A percentile compares a stretch with the other conserved stretches of the same genome.
phyloP scores from a whole-genome alignment of 2,329 filamentous ascomycete species.

The Paraphaeosphaeria minitans region DNA sequence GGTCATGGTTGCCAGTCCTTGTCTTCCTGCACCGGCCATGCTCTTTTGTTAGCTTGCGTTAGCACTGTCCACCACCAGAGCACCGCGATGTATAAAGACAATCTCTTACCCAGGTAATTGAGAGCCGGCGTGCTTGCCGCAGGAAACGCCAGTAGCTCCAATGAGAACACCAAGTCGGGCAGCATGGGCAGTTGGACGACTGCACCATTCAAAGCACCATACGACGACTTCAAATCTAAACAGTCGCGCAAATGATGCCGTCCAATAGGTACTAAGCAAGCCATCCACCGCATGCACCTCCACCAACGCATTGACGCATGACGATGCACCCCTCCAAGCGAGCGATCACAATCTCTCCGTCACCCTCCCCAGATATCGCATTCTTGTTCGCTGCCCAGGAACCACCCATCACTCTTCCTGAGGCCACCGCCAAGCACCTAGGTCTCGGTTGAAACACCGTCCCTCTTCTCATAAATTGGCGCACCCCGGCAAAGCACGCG shows the following conservation, averaged over 20 bases:
- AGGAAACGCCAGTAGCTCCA: neutral
- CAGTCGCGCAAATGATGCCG: neutral
- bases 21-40: too few relatives aligned
- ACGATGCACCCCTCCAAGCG: neutral
- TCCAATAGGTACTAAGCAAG: neutral
- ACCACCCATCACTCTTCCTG: constrained; percentile 2
- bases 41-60: neutral
- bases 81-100: too few relatives aligned
- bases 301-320: neutral
- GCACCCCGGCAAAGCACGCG: neutral
- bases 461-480: constrained; percentile 9
- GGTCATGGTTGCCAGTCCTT: too few relatives aligned
- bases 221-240: neutral
- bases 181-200: neutral
- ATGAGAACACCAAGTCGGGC: neutral
- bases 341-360: neutral
- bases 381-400: neutral
- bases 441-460: constrained; percentile 8
- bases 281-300: neutral
- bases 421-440: constrained; percentile 5
- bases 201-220: neutral
- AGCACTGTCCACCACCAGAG: neutral
- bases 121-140: neutral
- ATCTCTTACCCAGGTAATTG: too few relatives aligned
- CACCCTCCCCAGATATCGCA: neutral